A percentile compares a stretch with the other conserved stretches of the same genome.
Conservation (phyloP, 208 protist species). For the Wallacemonas sp. region DNA sequence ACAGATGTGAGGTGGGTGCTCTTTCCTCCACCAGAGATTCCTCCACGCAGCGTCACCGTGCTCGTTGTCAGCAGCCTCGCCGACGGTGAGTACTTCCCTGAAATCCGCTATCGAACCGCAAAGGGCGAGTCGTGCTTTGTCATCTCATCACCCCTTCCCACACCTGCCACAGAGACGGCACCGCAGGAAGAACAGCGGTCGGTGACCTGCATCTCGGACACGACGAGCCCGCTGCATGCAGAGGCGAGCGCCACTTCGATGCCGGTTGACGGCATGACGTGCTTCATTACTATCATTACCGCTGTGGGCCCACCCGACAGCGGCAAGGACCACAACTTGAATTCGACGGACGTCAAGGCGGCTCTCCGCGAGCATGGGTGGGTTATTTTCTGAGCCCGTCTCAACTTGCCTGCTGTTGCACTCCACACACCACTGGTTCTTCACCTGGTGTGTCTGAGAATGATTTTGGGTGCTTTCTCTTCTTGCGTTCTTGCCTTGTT, state of each 20-base stretch:
- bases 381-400: conserved; percentile 11
- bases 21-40: conserved; percentile 50
- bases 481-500: neutral
- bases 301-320: neutral
- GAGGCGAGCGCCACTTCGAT: conserved; percentile 7
- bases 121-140: conserved; percentile 33
- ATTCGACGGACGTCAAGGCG: neutral
- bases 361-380: conserved; percentile 10
- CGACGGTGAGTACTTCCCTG: neutral
- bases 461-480: neutral
- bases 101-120: conserved; percentile 35
- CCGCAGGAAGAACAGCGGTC: neutral
- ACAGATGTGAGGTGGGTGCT: conserved; percentile 22
- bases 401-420: neutral
- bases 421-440: too few relatives aligned
- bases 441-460: too few relatives aligned
- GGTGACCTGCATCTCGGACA: neutral
- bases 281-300: conserved; percentile 9
- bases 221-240: neutral
- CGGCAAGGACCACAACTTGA: conserved; percentile 9
- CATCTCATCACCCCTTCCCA: neutral
- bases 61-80: conserved; percentile 1
- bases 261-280: neutral
- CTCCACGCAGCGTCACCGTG: conserved; percentile 33
- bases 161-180: neutral